Percentiles rank a stretch among this genome's conserved stretches.
phyloP scores from a whole-genome alignment of 2,329 filamentous ascomycete genomes.

The Aureobasidium mangrovei region DNA sequence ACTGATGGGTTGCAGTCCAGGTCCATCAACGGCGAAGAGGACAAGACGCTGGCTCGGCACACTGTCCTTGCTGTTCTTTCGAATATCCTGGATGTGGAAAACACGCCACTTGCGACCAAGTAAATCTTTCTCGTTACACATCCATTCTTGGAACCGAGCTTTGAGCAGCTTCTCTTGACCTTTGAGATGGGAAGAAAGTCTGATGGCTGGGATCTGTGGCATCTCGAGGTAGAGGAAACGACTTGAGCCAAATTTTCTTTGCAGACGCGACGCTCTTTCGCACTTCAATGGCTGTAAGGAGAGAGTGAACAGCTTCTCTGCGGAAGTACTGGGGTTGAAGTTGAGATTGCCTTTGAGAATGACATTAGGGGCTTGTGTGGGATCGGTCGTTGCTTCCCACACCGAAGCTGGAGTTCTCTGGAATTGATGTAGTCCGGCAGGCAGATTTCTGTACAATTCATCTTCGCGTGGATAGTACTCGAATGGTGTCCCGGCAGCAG shows the following conservation, averaged over 20 bases:
- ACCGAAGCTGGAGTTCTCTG: not conserved
- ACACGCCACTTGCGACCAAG: slow-evolving; percentile 35
- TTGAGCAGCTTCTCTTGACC: slow-evolving; percentile 19
- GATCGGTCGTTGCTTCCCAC: not conserved
- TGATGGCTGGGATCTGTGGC: slow-evolving; percentile 23
- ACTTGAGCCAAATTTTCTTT: slow-evolving; percentile 28
- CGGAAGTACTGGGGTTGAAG: not conserved
- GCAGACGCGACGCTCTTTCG: slow-evolving; percentile 19
- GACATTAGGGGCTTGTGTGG: not conserved
- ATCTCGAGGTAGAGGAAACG: slow-evolving; percentile 35
- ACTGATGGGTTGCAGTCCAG: slow-evolving; percentile 15
- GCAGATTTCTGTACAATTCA: not conserved
- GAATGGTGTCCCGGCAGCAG: not conserved
- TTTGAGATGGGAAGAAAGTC: slow-evolving; percentile 16
- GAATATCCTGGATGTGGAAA: slow-evolving; percentile 30
- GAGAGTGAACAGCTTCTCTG: slow-evolving; percentile 19
- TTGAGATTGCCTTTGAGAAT: slow-evolving; percentile 7
- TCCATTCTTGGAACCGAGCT: slow-evolving; percentile 28
- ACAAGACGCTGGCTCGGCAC: slow-evolving; percentile 14
- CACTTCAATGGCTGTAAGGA: slow-evolving; percentile 17
- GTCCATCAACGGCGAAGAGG: slow-evolving; percentile 22
- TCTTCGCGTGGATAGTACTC: not conserved
- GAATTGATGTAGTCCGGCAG: not conserved
- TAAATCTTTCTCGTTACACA: slow-evolving; percentile 28
- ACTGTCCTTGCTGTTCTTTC: slow-evolving; percentile 18